phyloP scores from a whole-genome alignment of 1,139 yeast species.

The Debaryomycetaceae sp. region DNA sequence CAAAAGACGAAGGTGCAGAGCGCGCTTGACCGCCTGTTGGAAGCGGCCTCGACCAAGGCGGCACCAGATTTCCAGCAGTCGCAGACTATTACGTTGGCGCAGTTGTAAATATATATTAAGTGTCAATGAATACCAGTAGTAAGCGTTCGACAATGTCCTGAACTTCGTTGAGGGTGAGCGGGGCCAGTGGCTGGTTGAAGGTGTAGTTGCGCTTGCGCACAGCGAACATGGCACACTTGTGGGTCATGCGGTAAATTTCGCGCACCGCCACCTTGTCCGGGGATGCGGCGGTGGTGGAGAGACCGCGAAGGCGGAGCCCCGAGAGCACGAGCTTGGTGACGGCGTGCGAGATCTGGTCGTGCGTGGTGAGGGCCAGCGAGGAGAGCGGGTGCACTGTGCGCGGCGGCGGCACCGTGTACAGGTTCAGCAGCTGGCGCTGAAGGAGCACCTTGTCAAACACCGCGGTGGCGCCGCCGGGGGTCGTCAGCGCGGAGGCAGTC shows the following conservation, averaged over 20 bases:
- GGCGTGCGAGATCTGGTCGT: constrained; percentile 32
- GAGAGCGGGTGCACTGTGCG: constrained; percentile 10
- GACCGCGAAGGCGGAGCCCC: constrained; percentile 41
- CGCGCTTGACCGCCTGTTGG: constrained; percentile 27
- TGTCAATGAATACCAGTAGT: constrained; percentile 31
- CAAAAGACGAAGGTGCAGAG: constrained; percentile 19
- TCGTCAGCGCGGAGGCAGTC: not conserved
- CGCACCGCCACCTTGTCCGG: constrained; percentile 35
- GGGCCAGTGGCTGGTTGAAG: constrained; percentile 16
- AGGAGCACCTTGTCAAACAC: constrained; percentile 34
- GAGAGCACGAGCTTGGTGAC: constrained; percentile 34
- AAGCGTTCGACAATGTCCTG: constrained; percentile 37
- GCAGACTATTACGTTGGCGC: constrained; percentile 12
- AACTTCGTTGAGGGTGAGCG: constrained; percentile 24
- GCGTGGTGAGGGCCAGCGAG: constrained; percentile 20
- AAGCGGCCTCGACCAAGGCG: constrained; percentile 25
- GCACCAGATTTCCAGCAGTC: constrained; percentile 12
- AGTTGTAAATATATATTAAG: constrained; percentile 9
- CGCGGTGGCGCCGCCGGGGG: constrained; percentile 12
- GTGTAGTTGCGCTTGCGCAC: constrained; percentile 32
- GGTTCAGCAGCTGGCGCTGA: constrained; percentile 12
- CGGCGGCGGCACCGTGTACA: constrained; percentile 13
- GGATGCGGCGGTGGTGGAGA: constrained; percentile 15
- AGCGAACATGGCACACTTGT: constrained; percentile 36
- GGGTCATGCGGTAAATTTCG: constrained; percentile 43